Evolutionary conservation across 1,139 yeast genomes (phyloP).

Genomic region (Blastobotrys malaysiensis): DNA sequence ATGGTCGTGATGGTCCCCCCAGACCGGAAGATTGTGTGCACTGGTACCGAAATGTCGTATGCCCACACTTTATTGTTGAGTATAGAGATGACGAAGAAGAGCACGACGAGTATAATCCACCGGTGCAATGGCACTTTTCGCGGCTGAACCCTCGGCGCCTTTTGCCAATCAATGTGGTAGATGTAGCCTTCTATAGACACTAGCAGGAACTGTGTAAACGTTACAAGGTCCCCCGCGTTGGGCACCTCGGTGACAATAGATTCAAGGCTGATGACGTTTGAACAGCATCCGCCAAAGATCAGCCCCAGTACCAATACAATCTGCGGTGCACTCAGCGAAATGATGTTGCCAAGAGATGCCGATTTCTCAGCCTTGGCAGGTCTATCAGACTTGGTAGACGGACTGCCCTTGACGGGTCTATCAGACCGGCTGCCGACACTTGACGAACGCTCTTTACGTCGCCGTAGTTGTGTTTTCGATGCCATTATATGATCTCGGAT

Average conservation of each 20-base stretch:
- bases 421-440: no score
- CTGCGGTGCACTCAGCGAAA: not conserved
- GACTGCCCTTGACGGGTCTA: no score
- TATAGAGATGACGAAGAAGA: slow-evolving; percentile 50
- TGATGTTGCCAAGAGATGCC: not conserved
- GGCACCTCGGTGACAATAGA: slow-evolving; percentile 40
- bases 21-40: slow-evolving; percentile 63
- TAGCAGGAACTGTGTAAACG: slow-evolving; percentile 56
- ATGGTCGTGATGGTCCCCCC: slow-evolving; percentile 60
- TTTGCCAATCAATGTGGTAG: slow-evolving; percentile 3
- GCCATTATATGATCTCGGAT: not conserved
- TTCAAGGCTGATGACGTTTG: slow-evolving; percentile 62
- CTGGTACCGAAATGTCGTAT: slow-evolving; percentile 56
- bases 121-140: slow-evolving; percentile 43
- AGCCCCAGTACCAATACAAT: slow-evolving; percentile 24
- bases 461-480: not conserved
- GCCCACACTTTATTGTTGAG: slow-evolving; percentile 57
- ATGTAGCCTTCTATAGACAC: slow-evolving; percentile 44
- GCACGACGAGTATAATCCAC: slow-evolving; percentile 45
- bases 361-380: no score
- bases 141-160: slow-evolving; percentile 23
- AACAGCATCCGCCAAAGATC: slow-evolving; percentile 70
- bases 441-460: not conserved
- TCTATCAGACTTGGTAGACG: no score
- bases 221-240: slow-evolving; percentile 46